Evolutionary conservation across 768 basidiomycete species (phyloP).

Genomic region (Collybiopsis luxurians): DNA sequence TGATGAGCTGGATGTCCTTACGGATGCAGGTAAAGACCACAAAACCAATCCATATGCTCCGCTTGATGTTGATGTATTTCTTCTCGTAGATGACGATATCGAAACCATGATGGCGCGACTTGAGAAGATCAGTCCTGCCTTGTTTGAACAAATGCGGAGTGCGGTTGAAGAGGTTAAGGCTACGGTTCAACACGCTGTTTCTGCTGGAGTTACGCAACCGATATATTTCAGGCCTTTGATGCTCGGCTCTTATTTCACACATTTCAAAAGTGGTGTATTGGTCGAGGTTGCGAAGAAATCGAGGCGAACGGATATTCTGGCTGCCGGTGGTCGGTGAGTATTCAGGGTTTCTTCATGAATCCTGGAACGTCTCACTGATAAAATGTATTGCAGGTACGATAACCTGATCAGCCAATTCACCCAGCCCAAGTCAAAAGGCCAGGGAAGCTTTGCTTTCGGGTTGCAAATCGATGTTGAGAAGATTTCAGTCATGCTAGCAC

Average conservation of each 20-base stretch:
- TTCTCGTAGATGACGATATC: constrained; percentile 53
- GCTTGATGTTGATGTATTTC: background rate
- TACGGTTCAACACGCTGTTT: constrained; percentile 54
- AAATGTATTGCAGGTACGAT: constrained; percentile 57
- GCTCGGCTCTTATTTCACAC: constrained; percentile 58
- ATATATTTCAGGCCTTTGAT: constrained; percentile 74
- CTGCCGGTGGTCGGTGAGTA: constrained; percentile 75
- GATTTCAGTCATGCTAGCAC: constrained; percentile 66
- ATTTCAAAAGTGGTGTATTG: constrained; percentile 73
- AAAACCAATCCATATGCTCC: background rate
- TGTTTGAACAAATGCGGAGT: constrained; percentile 47
- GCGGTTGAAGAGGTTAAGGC: constrained; percentile 60
- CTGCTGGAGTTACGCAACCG: constrained; percentile 60
- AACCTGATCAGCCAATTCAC: constrained; percentile 61
- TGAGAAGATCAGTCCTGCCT: constrained; percentile 56
- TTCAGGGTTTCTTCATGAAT: background rate
- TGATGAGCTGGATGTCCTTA: constrained; percentile 73
- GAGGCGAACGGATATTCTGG: constrained; percentile 69
- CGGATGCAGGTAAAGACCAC: constrained; percentile 50
- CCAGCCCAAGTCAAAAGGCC: constrained; percentile 50
- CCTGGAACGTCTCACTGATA: no score
- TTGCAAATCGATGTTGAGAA: constrained; percentile 79
- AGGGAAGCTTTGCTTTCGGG: constrained; percentile 63
- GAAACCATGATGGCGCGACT: constrained; percentile 53
- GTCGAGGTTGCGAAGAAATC: constrained; percentile 70